Percentiles rank a stretch among this genome's conserved stretches.
Conservation (phyloP, 352 stramenopile species). For the Phytophthora citrophthora region DNA sequence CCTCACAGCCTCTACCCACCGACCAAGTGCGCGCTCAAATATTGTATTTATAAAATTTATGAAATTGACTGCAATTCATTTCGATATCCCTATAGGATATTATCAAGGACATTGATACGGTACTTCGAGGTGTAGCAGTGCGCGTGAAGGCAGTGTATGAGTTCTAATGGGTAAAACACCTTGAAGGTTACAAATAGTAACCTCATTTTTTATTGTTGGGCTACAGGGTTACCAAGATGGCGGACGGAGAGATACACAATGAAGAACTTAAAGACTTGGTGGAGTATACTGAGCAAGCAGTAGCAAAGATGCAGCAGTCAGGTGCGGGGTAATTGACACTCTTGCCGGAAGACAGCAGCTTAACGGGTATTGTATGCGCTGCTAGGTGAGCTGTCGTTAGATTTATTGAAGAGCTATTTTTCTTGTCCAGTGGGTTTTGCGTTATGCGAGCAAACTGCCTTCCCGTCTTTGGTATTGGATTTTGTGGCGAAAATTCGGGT, state of each 20-base stretch:
- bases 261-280: slow-evolving; percentile 50
- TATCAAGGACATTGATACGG: slow-evolving; percentile 60
- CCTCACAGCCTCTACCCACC: neutral
- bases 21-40: slow-evolving; percentile 21
- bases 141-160: slow-evolving; percentile 60
- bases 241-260: slow-evolving; percentile 38
- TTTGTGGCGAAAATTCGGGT: slow-evolving; percentile 64
- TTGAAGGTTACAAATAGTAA: too few relatives aligned
- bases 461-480: slow-evolving; percentile 73
- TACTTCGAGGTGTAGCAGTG: slow-evolving; percentile 53
- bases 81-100: slow-evolving; percentile 38
- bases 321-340: neutral
- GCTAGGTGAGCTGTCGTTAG: slow-evolving; percentile 43
- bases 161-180: too few relatives aligned
- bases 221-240: slow-evolving; percentile 55
- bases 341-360: neutral
- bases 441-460: slow-evolving; percentile 74
- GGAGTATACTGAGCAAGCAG: slow-evolving; percentile 51
- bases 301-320: slow-evolving; percentile 51
- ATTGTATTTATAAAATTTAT: neutral
- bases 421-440: slow-evolving; percentile 38
- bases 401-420: slow-evolving; percentile 63
- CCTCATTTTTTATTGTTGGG: neutral
- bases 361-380: neutral
- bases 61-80: neutral